Conservation (phyloP, 129 eudicot genomes). For the Artemisia tridentata region DNA sequence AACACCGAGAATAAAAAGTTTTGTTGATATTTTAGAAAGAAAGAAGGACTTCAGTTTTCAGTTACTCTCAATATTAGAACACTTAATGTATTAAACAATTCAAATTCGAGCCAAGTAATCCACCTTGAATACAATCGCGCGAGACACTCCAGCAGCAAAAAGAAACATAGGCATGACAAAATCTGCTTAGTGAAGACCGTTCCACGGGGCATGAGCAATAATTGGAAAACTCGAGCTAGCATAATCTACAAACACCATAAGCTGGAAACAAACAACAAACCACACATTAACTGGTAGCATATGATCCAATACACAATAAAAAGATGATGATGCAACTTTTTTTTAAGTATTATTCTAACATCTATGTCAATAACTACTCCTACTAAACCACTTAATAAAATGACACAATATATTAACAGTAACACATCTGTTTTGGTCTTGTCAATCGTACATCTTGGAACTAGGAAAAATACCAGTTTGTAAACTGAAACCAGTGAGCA, state of each 20-base stretch:
- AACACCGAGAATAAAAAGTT: slow-evolving; percentile 69
- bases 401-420: background rate
- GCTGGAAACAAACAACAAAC: slow-evolving; percentile 38
- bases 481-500: background rate
- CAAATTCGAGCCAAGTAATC: background rate
- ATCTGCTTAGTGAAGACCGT: slow-evolving; percentile 71
- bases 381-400: too few species aligned
- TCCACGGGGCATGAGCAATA: slow-evolving; percentile 79
- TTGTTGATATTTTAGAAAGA: slow-evolving; percentile 38
- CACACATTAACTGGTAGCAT: slow-evolving; percentile 9
- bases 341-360: slow-evolving; percentile 5
- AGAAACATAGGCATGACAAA: slow-evolving; percentile 87
- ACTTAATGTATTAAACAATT: slow-evolving; percentile 4
- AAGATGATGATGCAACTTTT: background rate
- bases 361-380: too few species aligned
- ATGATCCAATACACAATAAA: slow-evolving; percentile 7
- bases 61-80: background rate
- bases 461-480: background rate
- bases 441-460: background rate
- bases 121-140: slow-evolving; percentile 72
- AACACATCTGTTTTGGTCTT: background rate
- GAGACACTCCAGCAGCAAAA: slow-evolving; percentile 70
- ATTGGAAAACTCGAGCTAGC: slow-evolving; percentile 62
- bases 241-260: slow-evolving; percentile 80
- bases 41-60: slow-evolving; percentile 17